Conservation (phyloP, 2,329 filamentous ascomycete genomes). For the Stemphylium vesicarium region DNA sequence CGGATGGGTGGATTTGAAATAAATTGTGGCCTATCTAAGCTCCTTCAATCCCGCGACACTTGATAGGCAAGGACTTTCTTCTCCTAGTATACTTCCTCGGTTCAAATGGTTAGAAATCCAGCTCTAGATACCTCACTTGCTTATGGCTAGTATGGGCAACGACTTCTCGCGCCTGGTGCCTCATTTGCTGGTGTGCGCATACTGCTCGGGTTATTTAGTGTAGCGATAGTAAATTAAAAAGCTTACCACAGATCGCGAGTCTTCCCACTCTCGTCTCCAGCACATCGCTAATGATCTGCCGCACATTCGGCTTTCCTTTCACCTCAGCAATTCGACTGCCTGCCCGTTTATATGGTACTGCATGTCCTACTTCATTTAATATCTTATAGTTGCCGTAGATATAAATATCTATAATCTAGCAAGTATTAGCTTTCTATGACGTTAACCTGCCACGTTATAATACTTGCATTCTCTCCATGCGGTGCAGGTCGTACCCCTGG, state of each 20-base stretch:
- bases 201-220: slow-evolving; percentile 13
- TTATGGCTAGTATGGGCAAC: slow-evolving; percentile 13
- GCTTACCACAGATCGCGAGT: slow-evolving; percentile 22
- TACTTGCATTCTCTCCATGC: slow-evolving; percentile 17
- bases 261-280: slow-evolving; percentile 10
- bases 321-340: slow-evolving; percentile 13
- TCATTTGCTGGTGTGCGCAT: slow-evolving; percentile 14
- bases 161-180: slow-evolving; percentile 1
- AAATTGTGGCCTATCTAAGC: neutral
- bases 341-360: slow-evolving; percentile 7
- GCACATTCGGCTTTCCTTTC: slow-evolving; percentile 11
- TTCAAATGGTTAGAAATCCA: slow-evolving; percentile 19
- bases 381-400: slow-evolving; percentile 19
- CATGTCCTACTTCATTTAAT: slow-evolving; percentile 3
- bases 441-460: neutral
- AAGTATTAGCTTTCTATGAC: slow-evolving; percentile 1
- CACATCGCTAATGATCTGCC: slow-evolving; percentile 18
- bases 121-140: slow-evolving; percentile 15
- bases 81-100: neutral
- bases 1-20: slow-evolving; percentile 9
- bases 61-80: slow-evolving; percentile 7
- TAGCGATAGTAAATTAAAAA: slow-evolving; percentile 3
- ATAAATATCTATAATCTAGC: slow-evolving; percentile 22
- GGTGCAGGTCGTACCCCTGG: slow-evolving; percentile 8
- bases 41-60: slow-evolving; percentile 8